These are phyloP conservation scores for Ganoderma boninense DNA, from an alignment of 1,284 basidiomycete species.

Conservation along the genomic window DNA sequence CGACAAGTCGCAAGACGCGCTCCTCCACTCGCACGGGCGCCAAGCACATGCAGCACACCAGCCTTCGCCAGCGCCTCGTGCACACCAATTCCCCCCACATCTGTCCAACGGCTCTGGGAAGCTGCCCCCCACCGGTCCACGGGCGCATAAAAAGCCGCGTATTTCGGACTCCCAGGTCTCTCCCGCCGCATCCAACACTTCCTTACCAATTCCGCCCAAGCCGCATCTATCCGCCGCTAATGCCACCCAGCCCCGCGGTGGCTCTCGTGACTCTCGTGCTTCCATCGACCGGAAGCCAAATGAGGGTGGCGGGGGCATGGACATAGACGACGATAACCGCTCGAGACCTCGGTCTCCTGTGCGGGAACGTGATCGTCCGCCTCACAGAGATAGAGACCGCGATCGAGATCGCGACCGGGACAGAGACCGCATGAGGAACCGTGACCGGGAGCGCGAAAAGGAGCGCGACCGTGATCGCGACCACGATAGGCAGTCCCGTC, in stretches of 20 bases:
- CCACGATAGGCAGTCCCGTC: slow-evolving; percentile 37
- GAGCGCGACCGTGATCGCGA: slow-evolving; percentile 42
- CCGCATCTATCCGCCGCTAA: slow-evolving; percentile 37
- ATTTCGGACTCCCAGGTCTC: slow-evolving; percentile 63
- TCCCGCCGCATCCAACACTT: slow-evolving; percentile 41
- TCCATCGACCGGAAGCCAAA: slow-evolving; percentile 44
- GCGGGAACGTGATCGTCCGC: slow-evolving; percentile 34
- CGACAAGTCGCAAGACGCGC: slow-evolving; percentile 73
- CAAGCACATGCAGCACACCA: slow-evolving; percentile 47
- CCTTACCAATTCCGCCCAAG: slow-evolving; percentile 37
- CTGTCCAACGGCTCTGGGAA: slow-evolving; percentile 52
- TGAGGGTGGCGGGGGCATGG: slow-evolving; percentile 53
- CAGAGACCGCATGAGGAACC: slow-evolving; percentile 32
- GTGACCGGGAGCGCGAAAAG: slow-evolving; percentile 46
- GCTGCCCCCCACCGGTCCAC: slow-evolving; percentile 75
- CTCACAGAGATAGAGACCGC: slow-evolving; percentile 43
- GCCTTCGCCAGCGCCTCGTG: slow-evolving; percentile 49
- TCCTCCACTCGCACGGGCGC: slow-evolving; percentile 52
- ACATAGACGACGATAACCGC: slow-evolving; percentile 61
- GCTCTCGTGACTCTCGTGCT: slow-evolving; percentile 48
- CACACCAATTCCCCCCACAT: slow-evolving; percentile 40
- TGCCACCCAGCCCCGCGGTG: slow-evolving; percentile 36
- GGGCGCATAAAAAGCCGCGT: slow-evolving; percentile 79
- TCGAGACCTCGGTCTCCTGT: slow-evolving; percentile 42
- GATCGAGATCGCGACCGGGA: slow-evolving; percentile 45